phyloP scores from a whole-genome alignment of 2,329 filamentous ascomycete genomes.

The Fusarium sacchari region DNA sequence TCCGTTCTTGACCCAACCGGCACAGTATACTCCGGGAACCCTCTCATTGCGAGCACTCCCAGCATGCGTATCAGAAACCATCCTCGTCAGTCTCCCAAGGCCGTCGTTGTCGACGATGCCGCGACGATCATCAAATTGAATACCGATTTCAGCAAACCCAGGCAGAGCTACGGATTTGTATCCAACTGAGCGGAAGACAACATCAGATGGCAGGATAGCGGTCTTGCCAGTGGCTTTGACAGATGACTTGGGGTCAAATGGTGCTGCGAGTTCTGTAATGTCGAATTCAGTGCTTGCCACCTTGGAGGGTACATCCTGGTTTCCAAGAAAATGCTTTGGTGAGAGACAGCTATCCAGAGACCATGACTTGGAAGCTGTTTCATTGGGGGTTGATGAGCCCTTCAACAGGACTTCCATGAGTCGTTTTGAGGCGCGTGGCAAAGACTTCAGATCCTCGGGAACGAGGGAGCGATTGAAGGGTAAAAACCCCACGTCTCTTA shows the following conservation, averaged over 20 bases:
- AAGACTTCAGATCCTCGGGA: slow-evolving; percentile 71
- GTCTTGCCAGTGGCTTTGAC: slow-evolving; percentile 61
- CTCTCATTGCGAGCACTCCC: slow-evolving; percentile 52
- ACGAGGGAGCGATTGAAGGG: slow-evolving; percentile 73
- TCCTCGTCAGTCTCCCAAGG: slow-evolving; percentile 72
- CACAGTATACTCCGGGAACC: slow-evolving; percentile 83
- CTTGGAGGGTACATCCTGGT: slow-evolving; percentile 53
- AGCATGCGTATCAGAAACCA: slow-evolving; percentile 41
- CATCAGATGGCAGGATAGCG: slow-evolving; percentile 67
- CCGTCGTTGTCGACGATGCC: slow-evolving; percentile 88
- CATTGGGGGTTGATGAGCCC: slow-evolving; percentile 66
- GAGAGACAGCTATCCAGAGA: slow-evolving; percentile 87
- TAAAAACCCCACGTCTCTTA: slow-evolving; percentile 77
- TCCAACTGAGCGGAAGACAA: slow-evolving; percentile 94
- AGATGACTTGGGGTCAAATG: slow-evolving; percentile 62
- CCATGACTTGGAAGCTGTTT: slow-evolving; percentile 74
- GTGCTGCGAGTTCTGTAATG: slow-evolving; percentile 65
- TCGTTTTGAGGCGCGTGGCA: slow-evolving; percentile 80
- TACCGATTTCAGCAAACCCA: slow-evolving; percentile 76
- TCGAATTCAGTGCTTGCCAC: slow-evolving; percentile 77
- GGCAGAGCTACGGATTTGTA: slow-evolving; percentile 85
- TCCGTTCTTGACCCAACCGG: slow-evolving; percentile 95
- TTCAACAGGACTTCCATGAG: slow-evolving; percentile 84
- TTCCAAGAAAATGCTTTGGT: slow-evolving; percentile 73
- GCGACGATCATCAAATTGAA: slow-evolving; percentile 78